Percentiles rank a stretch among this genome's conserved stretches.
phyloP scores from a whole-genome alignment of 1,139 yeast species.

The Scheffersomyces titani region DNA sequence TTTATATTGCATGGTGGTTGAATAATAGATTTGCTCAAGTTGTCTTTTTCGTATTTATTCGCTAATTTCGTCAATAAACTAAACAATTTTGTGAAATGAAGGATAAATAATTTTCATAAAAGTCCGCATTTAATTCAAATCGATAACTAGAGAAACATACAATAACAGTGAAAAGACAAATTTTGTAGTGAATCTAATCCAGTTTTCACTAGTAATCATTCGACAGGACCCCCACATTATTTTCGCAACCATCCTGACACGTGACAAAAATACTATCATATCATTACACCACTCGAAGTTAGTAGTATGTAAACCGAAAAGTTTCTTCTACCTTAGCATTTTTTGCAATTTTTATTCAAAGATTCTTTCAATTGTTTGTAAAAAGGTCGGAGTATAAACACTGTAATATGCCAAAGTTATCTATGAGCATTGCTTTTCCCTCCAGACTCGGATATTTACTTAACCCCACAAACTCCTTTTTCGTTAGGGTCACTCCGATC shows the following conservation, averaged over 20 bases:
- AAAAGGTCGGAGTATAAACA: not conserved
- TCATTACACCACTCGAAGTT: not conserved
- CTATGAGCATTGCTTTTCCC: not conserved
- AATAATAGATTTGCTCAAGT: not conserved
- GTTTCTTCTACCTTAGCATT: not conserved
- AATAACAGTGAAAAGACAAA: too few species aligned
- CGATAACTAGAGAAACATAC: too few species aligned
- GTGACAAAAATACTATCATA: not conserved
- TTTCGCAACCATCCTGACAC: not conserved
- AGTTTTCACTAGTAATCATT: not conserved
- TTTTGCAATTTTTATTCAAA: not conserved
- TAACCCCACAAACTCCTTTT: not conserved
- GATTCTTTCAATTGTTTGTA: not conserved
- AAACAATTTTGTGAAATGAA: not conserved
- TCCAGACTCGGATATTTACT: not conserved
- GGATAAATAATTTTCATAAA: not conserved
- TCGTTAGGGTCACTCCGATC: not conserved
- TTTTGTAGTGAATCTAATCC: too few species aligned
- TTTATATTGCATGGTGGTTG: too few species aligned
- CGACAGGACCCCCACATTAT: not conserved
- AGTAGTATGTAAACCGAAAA: not conserved
- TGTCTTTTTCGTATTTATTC: too few species aligned
- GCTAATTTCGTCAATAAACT: not conserved
- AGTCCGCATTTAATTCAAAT: too few species aligned
- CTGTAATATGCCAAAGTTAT: not conserved